Percentiles rank a stretch among this genome's conserved stretches.
Conservation (phyloP, 768 basidiomycete genomes). For the Kwoniella dejecticola region DNA sequence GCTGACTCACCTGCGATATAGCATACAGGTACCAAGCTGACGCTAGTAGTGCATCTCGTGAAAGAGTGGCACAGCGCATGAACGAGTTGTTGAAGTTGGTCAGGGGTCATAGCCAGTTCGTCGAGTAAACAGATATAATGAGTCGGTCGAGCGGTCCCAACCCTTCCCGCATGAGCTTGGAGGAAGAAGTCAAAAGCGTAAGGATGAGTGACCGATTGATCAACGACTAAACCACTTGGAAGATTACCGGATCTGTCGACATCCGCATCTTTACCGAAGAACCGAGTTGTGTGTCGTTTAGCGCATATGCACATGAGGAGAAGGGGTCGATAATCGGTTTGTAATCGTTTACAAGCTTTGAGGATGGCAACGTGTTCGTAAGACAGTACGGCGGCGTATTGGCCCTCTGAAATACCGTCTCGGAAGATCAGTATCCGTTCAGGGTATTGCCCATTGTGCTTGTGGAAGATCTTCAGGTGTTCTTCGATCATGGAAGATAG, state of each 20-base stretch:
- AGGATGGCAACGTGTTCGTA: slow-evolving; percentile 52
- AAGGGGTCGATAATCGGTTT: slow-evolving; percentile 32
- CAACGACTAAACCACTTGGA: slow-evolving; percentile 48
- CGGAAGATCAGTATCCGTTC: slow-evolving; percentile 54
- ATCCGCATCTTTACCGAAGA: slow-evolving; percentile 43
- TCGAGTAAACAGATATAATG: slow-evolving; percentile 52
- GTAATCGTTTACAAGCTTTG: slow-evolving; percentile 39
- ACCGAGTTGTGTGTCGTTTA: slow-evolving; percentile 53
- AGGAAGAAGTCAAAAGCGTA: slow-evolving; percentile 55
- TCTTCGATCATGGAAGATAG: slow-evolving; percentile 47
- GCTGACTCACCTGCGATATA: slow-evolving; percentile 49
- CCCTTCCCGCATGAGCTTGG: slow-evolving; percentile 51
- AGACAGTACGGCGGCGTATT: slow-evolving; percentile 51
- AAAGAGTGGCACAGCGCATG: slow-evolving; percentile 49
- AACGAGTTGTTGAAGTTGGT: slow-evolving; percentile 49
- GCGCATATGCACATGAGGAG: slow-evolving; percentile 49
- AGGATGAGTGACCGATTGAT: slow-evolving; percentile 48
- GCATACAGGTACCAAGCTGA: slow-evolving; percentile 51
- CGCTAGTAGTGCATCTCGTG: slow-evolving; percentile 51
- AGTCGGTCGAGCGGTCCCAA: slow-evolving; percentile 54
- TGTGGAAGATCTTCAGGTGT: slow-evolving; percentile 49
- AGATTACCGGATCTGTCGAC: slow-evolving; percentile 49
- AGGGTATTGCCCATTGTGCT: slow-evolving; percentile 42
- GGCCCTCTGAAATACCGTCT: slow-evolving; percentile 54
- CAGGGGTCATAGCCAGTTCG: slow-evolving; percentile 46